Base-by-base conservation (phyloP, 345 rosid species). In the Ceriops zippeliana region DNA sequence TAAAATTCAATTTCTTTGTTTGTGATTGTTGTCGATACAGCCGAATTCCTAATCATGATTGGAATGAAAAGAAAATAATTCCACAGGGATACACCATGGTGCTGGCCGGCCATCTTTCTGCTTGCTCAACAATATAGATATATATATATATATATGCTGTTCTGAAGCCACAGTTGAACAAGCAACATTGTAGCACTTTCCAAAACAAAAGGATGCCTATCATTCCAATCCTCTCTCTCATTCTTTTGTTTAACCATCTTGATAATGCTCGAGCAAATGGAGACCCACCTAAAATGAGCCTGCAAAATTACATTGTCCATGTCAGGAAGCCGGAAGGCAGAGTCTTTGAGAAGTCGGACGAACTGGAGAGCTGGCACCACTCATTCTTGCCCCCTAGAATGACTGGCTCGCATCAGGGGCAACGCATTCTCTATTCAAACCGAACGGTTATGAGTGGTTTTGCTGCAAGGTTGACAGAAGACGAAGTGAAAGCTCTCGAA, bases 391-490 rank as follows among this genome's bases (percentile, higher is more conserved):
- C 83, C 21, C 31, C 49, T 24, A 16, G 42, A 9, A 66, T 52
- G 24, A 30, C 63, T 35, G 69, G 60, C 58, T 49, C 69, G n/a
- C 58, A 66, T n/a, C 7, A 5, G 42, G 54, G 38, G 7, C 82
- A 35, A 27, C 66, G 70, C 7, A 38, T 73, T 68, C 32, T 85
- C 17, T 68, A 79, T 68, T 62, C 81, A 2, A 81, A 82, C 68
- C 72, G 58, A 32, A 65, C 66, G 1, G 82, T 68, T n/a, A 27
- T 80, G 26, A 61, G 67, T 9, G 83, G 81, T n/a, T 85, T 85
- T 24, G 79, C 89, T 7, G 85, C 82, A 30, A 77, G 69, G 53
- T 63, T 84, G 63, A 80, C 74, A 1, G 68, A 62, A 32, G 76
- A 77, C 52, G 85, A 84, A 73, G 85, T 79, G 35, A 49, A 57